Evolutionary conservation across 306 rosid genomes (phyloP).

Genomic region (Castanopsis chinensis): DNA sequence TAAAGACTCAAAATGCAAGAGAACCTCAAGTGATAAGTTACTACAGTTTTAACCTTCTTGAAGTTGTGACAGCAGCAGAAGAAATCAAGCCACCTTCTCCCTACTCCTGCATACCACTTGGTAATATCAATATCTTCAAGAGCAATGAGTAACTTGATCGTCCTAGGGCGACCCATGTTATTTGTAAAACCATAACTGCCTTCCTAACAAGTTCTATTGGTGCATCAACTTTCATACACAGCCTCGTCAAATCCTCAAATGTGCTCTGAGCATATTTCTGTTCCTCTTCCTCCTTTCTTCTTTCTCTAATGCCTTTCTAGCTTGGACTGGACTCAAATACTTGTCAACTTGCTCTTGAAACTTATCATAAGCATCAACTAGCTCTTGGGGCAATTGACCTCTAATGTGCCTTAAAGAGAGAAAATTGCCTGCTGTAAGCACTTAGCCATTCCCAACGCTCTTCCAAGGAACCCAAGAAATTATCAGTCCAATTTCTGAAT

Average conservation of each 20-base stretch:
- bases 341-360: slow-evolving; percentile 77
- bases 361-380: slow-evolving; percentile 72
- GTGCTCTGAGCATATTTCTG: slow-evolving; percentile 60
- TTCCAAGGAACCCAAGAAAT: slow-evolving; percentile 56
- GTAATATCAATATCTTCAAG: slow-evolving; percentile 81
- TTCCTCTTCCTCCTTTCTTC: slow-evolving; percentile 78
- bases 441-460: slow-evolving; percentile 72
- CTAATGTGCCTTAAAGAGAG: slow-evolving; percentile 73
- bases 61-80: slow-evolving; percentile 90
- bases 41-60: slow-evolving; percentile 72
- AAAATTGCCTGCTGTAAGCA: slow-evolving; percentile 63
- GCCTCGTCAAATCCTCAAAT: slow-evolving; percentile 76
- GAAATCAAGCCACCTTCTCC: slow-evolving; percentile 84
- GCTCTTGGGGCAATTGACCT: slow-evolving; percentile 68
- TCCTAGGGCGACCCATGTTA: slow-evolving; percentile 84
- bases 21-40: slow-evolving; percentile 82
- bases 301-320: slow-evolving; percentile 51
- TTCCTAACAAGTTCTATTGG: slow-evolving; percentile 67
- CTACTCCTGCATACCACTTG: slow-evolving; percentile 87
- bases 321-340: slow-evolving; percentile 65
- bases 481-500: slow-evolving; percentile 69
- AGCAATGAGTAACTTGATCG: slow-evolving; percentile 58
- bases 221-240: slow-evolving; percentile 81
- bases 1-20: slow-evolving; percentile 54
- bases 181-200: slow-evolving; percentile 85